phyloP scores from a whole-genome alignment of 805 yeast genomes.

The Helenozyma baotianmanensis region DNA sequence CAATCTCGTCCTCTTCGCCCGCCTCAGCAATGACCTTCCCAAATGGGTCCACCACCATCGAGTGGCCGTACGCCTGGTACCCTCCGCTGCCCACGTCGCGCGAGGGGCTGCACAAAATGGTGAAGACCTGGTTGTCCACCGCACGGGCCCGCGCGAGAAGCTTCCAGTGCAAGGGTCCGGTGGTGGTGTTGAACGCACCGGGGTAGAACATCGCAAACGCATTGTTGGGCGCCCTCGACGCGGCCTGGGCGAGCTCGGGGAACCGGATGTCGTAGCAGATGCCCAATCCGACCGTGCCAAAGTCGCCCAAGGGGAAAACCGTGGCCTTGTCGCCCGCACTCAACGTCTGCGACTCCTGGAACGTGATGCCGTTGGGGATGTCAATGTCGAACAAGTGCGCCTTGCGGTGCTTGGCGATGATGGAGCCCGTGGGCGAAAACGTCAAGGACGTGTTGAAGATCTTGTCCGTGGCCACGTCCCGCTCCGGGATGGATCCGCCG shows the following conservation, averaged over 20 bases:
- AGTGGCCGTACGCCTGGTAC: slow-evolving; percentile 67
- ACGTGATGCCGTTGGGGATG: slow-evolving; percentile 85
- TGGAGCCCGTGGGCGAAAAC: slow-evolving; percentile 65
- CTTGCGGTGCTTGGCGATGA: slow-evolving; percentile 86
- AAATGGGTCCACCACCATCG: slow-evolving; percentile 57
- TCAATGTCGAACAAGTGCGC: slow-evolving; percentile 90
- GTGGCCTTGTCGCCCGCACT: slow-evolving; percentile 82
- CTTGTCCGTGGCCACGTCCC: slow-evolving; percentile 35
- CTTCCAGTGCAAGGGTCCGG: slow-evolving; percentile 84
- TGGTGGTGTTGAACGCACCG: slow-evolving; percentile 79
- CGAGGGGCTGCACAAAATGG: slow-evolving; percentile 84
- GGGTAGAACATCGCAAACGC: slow-evolving; percentile 78
- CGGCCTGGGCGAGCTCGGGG: slow-evolving; percentile 69
- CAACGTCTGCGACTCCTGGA: slow-evolving; percentile 73
- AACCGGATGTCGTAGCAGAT: slow-evolving; percentile 79
- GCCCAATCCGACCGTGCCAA: slow-evolving; percentile 64
- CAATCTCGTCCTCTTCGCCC: slow-evolving; percentile 71
- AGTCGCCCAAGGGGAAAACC: slow-evolving; percentile 57
- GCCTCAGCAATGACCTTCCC: slow-evolving; percentile 66
- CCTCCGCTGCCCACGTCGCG: slow-evolving; percentile 55
- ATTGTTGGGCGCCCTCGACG: slow-evolving; percentile 56
- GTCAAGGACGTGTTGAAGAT: slow-evolving; percentile 70
- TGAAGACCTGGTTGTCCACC: slow-evolving; percentile 55
- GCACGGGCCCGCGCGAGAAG: slow-evolving; percentile 69
- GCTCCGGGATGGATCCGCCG: slow-evolving; percentile 93